Conservation (phyloP, 495 filamentous ascomycete genomes). For the Hypoxylon rickii region DNA sequence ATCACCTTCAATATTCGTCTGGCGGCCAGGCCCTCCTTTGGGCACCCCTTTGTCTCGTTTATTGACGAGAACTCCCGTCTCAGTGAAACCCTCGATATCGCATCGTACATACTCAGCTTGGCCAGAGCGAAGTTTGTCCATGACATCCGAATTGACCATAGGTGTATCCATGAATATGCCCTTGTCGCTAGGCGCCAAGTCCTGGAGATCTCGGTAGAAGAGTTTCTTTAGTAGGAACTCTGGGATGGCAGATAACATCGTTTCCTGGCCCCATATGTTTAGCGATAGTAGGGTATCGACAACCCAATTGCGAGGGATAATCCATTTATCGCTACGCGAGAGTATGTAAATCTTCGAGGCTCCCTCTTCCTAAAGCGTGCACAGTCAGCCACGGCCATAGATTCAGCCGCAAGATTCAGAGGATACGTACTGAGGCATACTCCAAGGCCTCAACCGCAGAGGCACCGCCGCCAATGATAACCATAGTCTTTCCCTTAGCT, state of each 20-base stretch:
- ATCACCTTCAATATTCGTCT: conserved; percentile 67
- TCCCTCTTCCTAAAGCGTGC: conserved; percentile 46
- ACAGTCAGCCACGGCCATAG: not conserved
- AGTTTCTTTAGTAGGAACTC: conserved; percentile 74
- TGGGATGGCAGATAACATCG: conserved; percentile 73
- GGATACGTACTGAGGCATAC: conserved; percentile 61
- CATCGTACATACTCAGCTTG: conserved; percentile 79
- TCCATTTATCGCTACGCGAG: conserved; percentile 83
- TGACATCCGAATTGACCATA: conserved; percentile 83
- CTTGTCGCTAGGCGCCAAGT: conserved; percentile 69
- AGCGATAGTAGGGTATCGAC: conserved; percentile 73
- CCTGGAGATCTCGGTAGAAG: conserved; percentile 84
- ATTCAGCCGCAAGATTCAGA: not conserved
- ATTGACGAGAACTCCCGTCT: conserved; percentile 71
- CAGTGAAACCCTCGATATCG: conserved; percentile 69
- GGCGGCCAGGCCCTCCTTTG: conserved; percentile 69
- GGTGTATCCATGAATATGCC: conserved; percentile 82
- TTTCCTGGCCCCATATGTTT: conserved; percentile 82
- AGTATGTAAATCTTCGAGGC: conserved; percentile 73
- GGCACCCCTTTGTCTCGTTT: conserved; percentile 72
- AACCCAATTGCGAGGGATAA: conserved; percentile 79
- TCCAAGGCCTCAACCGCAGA: conserved; percentile 84
- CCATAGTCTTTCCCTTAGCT: conserved; percentile 71
- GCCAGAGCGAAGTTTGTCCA: conserved; percentile 76
- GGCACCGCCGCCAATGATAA: conserved; percentile 79